Percentiles rank a stretch among this genome's conserved stretches.
phyloP scores from a whole-genome alignment of 768 basidiomycete species.

The Clavulina sp. region DNA sequence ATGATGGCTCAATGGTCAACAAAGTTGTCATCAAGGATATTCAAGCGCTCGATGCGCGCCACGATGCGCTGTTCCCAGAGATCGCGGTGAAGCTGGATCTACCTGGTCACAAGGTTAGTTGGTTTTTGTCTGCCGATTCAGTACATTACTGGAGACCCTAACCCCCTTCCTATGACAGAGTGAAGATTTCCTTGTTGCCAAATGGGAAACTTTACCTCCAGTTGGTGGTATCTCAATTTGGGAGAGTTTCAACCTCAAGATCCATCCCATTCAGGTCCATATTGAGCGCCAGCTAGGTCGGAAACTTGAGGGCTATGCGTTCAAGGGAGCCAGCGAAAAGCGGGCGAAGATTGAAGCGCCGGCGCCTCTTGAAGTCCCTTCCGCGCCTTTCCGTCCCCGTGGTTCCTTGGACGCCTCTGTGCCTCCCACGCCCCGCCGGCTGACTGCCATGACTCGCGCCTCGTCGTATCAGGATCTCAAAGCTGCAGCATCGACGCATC shows the following conservation, averaged over 20 bases:
- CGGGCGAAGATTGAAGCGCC: slow-evolving; percentile 8
- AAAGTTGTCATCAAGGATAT: slow-evolving; percentile 58
- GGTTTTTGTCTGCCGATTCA: neutral
- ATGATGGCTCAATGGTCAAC: slow-evolving; percentile 75
- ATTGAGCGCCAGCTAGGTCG: slow-evolving; percentile 70
- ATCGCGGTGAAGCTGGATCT: slow-evolving; percentile 62
- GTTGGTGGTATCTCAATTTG: slow-evolving; percentile 89
- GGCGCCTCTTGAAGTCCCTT: slow-evolving; percentile 14
- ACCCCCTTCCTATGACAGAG: no score
- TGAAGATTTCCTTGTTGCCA: slow-evolving; percentile 40
- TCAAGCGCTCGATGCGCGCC: slow-evolving; percentile 71
- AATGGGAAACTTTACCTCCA: slow-evolving; percentile 73
- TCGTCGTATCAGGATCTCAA: slow-evolving; percentile 3
- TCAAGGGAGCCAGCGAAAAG: slow-evolving; percentile 37
- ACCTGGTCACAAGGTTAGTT: slow-evolving; percentile 31
- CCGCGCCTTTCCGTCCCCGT: slow-evolving; percentile 15
- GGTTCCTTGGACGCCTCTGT: slow-evolving; percentile 7
- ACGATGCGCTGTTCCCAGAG: slow-evolving; percentile 70
- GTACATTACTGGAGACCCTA: no score
- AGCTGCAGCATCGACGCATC: slow-evolving; percentile 11
- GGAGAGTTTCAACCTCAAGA: slow-evolving; percentile 57
- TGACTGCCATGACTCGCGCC: slow-evolving; percentile 4
- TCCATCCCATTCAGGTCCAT: slow-evolving; percentile 77
- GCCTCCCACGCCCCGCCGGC: neutral
- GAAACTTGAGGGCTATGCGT: slow-evolving; percentile 76